phyloP scores from a whole-genome alignment of 2,329 filamentous ascomycete species.

The Colletotrichum simmondsii region DNA sequence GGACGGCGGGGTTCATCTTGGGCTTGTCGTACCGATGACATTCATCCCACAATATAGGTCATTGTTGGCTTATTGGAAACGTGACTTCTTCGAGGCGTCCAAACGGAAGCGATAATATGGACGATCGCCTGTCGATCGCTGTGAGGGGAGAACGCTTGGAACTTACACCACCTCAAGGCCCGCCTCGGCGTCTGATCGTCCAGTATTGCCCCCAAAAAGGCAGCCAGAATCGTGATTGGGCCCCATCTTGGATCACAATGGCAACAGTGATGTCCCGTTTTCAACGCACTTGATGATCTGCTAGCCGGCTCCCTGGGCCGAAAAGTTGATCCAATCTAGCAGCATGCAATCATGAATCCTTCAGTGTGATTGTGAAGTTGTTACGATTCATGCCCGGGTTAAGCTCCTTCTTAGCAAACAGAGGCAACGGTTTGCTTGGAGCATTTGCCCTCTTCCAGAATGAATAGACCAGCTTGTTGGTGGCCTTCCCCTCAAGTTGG shows the following conservation, averaged over 20 bases:
- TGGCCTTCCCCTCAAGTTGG: slow-evolving; percentile 74
- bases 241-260: background rate
- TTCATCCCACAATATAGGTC: background rate
- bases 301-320: background rate
- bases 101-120: slow-evolving; percentile 7
- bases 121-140: slow-evolving; percentile 27
- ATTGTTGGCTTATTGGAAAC: background rate
- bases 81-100: background rate
- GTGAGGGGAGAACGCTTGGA: slow-evolving; percentile 1
- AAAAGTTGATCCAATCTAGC: background rate
- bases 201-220: background rate
- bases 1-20: background rate
- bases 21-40: background rate
- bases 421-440: slow-evolving; percentile 36
- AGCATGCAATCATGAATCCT: slow-evolving; percentile 43
- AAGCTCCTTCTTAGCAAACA: slow-evolving; percentile 79
- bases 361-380: slow-evolving; percentile 87
- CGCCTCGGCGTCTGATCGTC: slow-evolving; percentile 3
- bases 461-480: slow-evolving; percentile 87
- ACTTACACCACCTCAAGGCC: background rate
- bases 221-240: background rate
- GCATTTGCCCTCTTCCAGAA: slow-evolving; percentile 72
- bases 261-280: background rate
- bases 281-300: background rate
- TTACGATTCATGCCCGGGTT: slow-evolving; percentile 82